Percentiles rank a stretch among this genome's conserved stretches.
Conservation (phyloP, 2,329 filamentous ascomycete genomes). For the Drechslerella dactyloides region DNA sequence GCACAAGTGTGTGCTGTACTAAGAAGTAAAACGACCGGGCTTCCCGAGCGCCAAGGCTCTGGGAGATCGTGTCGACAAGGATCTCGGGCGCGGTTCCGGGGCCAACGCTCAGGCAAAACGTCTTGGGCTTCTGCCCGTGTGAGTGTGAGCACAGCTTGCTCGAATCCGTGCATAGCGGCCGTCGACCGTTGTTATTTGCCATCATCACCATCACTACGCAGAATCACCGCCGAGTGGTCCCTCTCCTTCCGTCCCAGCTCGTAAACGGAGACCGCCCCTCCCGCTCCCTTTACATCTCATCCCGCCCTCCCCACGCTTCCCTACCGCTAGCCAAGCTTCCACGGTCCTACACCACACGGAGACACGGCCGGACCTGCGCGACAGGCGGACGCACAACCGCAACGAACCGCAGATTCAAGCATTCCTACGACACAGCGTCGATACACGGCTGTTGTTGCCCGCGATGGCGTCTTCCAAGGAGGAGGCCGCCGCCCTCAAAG, state of each 20-base stretch:
- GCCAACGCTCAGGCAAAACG: not conserved
- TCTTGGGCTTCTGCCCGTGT: conserved; percentile 1
- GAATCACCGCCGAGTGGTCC: too few species aligned
- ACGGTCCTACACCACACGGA: too few species aligned
- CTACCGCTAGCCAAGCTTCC: too few species aligned
- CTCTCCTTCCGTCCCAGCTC: too few species aligned
- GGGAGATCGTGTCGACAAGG: not conserved
- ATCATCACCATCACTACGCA: too few species aligned
- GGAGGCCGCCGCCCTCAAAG: conserved; percentile 82
- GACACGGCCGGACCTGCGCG: too few species aligned
- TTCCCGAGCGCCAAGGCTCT: not conserved
- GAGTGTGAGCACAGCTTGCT: not conserved
- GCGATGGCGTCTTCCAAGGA: conserved; percentile 59
- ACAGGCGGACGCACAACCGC: not conserved
- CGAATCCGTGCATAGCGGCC: too few species aligned
- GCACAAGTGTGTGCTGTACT: not conserved
- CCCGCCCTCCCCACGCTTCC: too few species aligned
- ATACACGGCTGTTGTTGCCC: conserved; percentile 52
- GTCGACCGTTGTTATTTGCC: too few species aligned
- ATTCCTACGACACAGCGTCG: not conserved
- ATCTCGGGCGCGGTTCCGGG: not conserved
- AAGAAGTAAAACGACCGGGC: not conserved
- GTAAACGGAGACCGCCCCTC: too few species aligned
- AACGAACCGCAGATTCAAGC: not conserved
- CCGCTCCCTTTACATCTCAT: too few species aligned